Base-by-base conservation (phyloP, 768 basidiomycete genomes). In the Termitomyces titanicus region DNA sequence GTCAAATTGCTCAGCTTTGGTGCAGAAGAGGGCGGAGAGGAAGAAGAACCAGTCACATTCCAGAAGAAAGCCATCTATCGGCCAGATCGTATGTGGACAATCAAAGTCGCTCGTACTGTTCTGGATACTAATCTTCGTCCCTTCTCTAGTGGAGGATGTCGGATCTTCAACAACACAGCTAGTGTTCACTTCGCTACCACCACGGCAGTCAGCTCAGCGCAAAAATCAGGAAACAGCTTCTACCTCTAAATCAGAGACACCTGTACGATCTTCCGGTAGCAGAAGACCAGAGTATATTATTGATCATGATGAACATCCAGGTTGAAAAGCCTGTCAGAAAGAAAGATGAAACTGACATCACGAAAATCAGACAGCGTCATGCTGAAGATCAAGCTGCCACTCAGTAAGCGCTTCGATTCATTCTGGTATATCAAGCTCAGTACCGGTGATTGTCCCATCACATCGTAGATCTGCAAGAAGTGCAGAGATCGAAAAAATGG, bases 1-100 rank as follows among this genome's bases (percentile, higher is more conserved):
- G 89, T 90, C 10, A 89, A 88, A 53, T 71, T 99, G 10, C 70
- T 98, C 52, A 96, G 93, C 48, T 99, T 99, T 67, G 92, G 85
- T 15, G 88, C 76, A 9, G 88, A 83, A 8, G 88, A 83, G 44
- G 88, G 82, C 33, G 83, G 70, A n/a, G 84, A 64, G 33, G 86
- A 81, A 25, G 85, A 83, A 8, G 87, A 84, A 43, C 64, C 76
- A 0, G 69, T 76, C 0, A 66, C 67, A 2, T 76, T 83, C 60
- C 86, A 86, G 72, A 94, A 93, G 78, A 94, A 92, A 68, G 78
- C 85, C 0, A 89, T 96, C 25, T 85, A 79, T 22, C 76, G 95
- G 25, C 90, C 91, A 34, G 94, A 97, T 73, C 67, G 94, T 95
- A 64, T 53, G 92, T 77, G 8, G 25, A 58, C 31, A n/a, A 10